Percentiles rank a stretch among this genome's conserved stretches.
These are phyloP conservation scores for Geotrichum reessii DNA, from an alignment of 1,139 yeast species.

Conservation along the genomic window DNA sequence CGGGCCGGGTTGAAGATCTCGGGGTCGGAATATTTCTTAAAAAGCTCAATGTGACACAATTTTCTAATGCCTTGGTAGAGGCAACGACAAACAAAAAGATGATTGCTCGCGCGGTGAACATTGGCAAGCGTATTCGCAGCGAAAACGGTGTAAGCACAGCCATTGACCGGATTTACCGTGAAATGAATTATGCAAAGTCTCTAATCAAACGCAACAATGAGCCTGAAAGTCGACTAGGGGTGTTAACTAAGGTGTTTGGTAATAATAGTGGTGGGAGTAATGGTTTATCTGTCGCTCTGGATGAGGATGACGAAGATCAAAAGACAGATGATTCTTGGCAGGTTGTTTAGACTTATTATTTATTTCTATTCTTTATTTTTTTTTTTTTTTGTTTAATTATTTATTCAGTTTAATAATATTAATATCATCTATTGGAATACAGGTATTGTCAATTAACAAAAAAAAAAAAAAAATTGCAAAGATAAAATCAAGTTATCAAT, in stretches of 20 bases:
- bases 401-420: not conserved
- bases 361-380: not conserved
- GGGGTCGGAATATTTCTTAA: conserved; percentile 78
- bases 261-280: not conserved
- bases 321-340: conserved; percentile 26
- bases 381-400: not conserved
- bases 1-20: conserved; percentile 75
- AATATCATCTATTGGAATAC: too few species aligned
- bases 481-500: too few species aligned
- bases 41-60: conserved; percentile 57
- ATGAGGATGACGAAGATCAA: conserved; percentile 15
- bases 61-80: conserved; percentile 61
- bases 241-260: not conserved
- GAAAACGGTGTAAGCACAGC: conserved; percentile 82
- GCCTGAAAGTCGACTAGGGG: not conserved
- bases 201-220: conserved; percentile 21
- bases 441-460: not conserved
- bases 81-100: conserved; percentile 65
- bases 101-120: conserved; percentile 54
- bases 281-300: not conserved
- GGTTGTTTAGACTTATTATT: conserved; percentile 8
- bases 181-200: conserved; percentile 62
- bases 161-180: conserved; percentile 66
- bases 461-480: not conserved
- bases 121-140: conserved; percentile 55